Evolutionary conservation across 2,329 filamentous ascomycete genomes (phyloP).

Genomic region (Tolypocladium inflatum): DNA sequence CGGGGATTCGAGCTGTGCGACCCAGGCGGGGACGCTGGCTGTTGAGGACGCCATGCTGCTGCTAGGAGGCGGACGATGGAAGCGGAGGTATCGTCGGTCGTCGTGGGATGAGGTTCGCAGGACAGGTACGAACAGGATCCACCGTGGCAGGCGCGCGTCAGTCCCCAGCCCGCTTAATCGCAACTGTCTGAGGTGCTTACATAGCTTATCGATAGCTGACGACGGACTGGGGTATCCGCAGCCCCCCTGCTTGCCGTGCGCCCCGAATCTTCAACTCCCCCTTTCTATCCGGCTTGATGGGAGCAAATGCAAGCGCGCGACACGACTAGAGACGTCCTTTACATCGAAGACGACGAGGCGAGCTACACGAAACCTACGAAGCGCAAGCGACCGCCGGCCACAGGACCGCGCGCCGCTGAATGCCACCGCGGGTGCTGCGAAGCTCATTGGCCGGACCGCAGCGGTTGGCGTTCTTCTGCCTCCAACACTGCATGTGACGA

Average conservation of each 20-base stretch:
- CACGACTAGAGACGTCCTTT: not conserved
- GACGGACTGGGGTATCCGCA: not conserved
- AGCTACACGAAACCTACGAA: not conserved
- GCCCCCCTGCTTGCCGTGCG: not conserved
- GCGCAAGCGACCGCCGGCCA: not conserved
- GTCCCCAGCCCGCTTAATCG: not conserved
- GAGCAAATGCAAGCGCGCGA: not conserved
- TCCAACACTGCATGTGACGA: not conserved
- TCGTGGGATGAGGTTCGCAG: not conserved
- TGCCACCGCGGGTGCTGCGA: not conserved
- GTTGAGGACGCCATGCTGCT: conserved; percentile 19
- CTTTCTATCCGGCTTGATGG: not conserved
- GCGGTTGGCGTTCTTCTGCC: not conserved
- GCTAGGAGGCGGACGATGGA: not conserved
- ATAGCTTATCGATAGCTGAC: not conserved
- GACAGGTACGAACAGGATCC: not conserved
- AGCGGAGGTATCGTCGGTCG: not conserved
- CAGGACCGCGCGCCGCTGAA: not conserved
- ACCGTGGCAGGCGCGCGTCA: not conserved
- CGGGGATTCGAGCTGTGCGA: conserved; percentile 65
- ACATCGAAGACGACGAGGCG: not conserved
- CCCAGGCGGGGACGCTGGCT: conserved; percentile 61
- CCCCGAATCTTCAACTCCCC: not conserved
- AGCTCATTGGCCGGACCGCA: conserved; percentile 1
- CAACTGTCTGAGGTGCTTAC: not conserved